phyloP scores from a whole-genome alignment of 1,284 basidiomycete species.

The Tetrapyrgos nigripes region DNA sequence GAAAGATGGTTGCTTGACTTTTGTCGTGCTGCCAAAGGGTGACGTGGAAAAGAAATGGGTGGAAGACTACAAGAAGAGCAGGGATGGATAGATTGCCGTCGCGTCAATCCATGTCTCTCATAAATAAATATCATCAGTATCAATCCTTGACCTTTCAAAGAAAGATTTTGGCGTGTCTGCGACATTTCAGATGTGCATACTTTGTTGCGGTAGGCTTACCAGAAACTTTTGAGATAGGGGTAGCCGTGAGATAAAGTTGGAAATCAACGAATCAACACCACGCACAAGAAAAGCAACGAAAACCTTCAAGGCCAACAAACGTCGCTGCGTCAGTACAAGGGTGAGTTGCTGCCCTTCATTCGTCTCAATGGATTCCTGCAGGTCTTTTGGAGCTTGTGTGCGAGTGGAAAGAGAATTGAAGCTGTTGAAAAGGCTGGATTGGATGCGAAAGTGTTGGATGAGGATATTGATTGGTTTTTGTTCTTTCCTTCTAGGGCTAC shows the following conservation, averaged over 20 bases:
- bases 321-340: background rate
- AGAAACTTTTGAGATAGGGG: too few relatives aligned
- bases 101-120: too few relatives aligned
- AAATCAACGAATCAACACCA: too few relatives aligned
- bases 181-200: too few relatives aligned
- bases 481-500: slow-evolving; percentile 37
- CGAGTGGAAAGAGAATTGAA: slow-evolving; percentile 26
- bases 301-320: too few relatives aligned
- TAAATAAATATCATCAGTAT: too few relatives aligned
- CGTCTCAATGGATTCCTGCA: background rate
- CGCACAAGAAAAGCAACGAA: too few relatives aligned
- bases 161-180: too few relatives aligned
- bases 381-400: slow-evolving; percentile 22
- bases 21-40: slow-evolving; percentile 87
- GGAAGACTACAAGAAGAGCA: slow-evolving; percentile 80
- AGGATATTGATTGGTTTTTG: slow-evolving; percentile 45
- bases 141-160: too few relatives aligned
- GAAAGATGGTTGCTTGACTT: slow-evolving; percentile 85
- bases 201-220: too few relatives aligned
- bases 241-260: too few relatives aligned
- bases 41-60: slow-evolving; percentile 88
- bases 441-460: slow-evolving; percentile 4
- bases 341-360: slow-evolving; percentile 13
- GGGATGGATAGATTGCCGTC: slow-evolving; percentile 32
- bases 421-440: slow-evolving; percentile 54